These are phyloP conservation scores for Emergomyces pasteurianus DNA, from an alignment of 2,329 filamentous ascomycete species.

Conservation along the genomic window DNA sequence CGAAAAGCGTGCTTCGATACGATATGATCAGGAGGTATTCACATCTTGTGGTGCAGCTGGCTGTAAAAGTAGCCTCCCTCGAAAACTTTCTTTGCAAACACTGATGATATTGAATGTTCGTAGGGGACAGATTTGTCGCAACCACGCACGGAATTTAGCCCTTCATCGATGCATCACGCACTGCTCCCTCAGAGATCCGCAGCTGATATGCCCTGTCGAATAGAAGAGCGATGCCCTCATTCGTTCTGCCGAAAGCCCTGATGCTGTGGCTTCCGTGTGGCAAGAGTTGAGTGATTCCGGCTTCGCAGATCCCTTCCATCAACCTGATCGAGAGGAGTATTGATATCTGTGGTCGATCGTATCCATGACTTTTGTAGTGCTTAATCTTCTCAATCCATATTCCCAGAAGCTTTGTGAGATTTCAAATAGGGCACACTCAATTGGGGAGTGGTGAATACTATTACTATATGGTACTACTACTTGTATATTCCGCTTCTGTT, in stretches of 20 bases:
- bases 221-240: conserved; percentile 35
- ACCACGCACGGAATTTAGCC: conserved; percentile 31
- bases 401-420: too few relatives aligned
- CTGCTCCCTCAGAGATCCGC: conserved; percentile 24
- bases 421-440: too few relatives aligned
- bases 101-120: conserved; percentile 11
- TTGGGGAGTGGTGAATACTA: too few relatives aligned
- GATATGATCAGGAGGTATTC: conserved; percentile 21
- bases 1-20: conserved; percentile 16
- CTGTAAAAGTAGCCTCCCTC: conserved; percentile 12
- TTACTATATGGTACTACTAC: too few relatives aligned
- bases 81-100: conserved; percentile 13
- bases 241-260: conserved; percentile 34
- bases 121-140: conserved; percentile 19
- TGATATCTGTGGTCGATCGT: conserved; percentile 36
- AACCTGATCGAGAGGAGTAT: conserved; percentile 32
- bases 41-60: conserved; percentile 11
- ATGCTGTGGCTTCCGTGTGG: conserved; percentile 40
- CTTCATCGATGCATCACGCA: conserved; percentile 20
- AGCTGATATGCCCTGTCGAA: conserved; percentile 33
- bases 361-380: too few relatives aligned
- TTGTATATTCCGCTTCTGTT: too few relatives aligned
- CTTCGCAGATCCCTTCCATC: conserved; percentile 35
- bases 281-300: conserved; percentile 36
- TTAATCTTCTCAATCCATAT: too few relatives aligned